Percentiles rank a stretch among this genome's conserved stretches.
Evolutionary conservation across 768 basidiomycete genomes (phyloP).

Genomic region (Lepiota brunneoincarnata): DNA sequence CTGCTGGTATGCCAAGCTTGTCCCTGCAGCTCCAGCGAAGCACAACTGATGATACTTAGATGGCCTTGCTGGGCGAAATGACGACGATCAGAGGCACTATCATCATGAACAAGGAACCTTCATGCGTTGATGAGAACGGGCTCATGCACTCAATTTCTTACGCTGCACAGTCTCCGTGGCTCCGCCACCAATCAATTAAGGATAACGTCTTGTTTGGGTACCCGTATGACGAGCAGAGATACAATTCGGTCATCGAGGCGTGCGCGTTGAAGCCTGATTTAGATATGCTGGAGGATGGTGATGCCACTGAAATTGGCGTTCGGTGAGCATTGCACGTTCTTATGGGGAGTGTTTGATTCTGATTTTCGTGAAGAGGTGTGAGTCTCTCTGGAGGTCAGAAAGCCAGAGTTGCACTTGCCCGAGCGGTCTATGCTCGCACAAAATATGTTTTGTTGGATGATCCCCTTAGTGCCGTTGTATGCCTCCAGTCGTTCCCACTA

Average conservation of each 20-base stretch:
- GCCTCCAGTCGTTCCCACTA: constrained; percentile 20
- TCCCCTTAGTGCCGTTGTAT: constrained; percentile 77
- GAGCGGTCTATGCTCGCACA: constrained; percentile 75
- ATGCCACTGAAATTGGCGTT: constrained; percentile 80
- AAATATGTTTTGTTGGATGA: constrained; percentile 77
- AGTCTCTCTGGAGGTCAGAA: constrained; percentile 83
- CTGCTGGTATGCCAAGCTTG: constrained; percentile 47
- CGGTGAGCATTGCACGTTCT: constrained; percentile 31
- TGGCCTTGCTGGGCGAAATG: constrained; percentile 75
- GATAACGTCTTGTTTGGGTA: constrained; percentile 83
- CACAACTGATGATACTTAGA: constrained; percentile 29
- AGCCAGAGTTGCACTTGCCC: constrained; percentile 79
- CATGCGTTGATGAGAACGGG: constrained; percentile 57
- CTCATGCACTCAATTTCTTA: constrained; percentile 66
- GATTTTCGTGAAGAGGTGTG: constrained; percentile 48
- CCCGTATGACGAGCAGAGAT: constrained; percentile 69
- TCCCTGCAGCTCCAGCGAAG: neutral
- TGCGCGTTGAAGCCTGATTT: constrained; percentile 85
- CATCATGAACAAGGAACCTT: constrained; percentile 64
- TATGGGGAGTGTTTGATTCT: neutral
- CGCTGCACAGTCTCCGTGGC: constrained; percentile 70
- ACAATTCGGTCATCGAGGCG: constrained; percentile 73
- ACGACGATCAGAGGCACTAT: constrained; percentile 48
- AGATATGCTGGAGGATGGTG: constrained; percentile 83
- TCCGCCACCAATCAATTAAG: constrained; percentile 69